Base-by-base conservation (phyloP, 75 land plant species). In the Cryptomeria japonica region DNA sequence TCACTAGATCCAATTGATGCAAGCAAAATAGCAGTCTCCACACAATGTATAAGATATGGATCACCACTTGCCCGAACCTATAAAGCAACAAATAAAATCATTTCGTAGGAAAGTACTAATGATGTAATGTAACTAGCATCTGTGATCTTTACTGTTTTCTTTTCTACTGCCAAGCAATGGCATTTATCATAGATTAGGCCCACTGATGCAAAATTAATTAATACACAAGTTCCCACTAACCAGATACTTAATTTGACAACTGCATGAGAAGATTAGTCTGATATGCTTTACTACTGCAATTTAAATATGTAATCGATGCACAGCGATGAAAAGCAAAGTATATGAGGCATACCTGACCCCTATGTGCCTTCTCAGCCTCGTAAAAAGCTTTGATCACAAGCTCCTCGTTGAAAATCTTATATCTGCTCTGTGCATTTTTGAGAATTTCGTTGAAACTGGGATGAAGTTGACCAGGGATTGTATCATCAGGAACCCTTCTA, bases 61-160 rank as follows among this genome's bases (percentile, higher is more conserved):
- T 97, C 96, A 3, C 99, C 99, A 89, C 94, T 97, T 3, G 94
- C 96, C 80, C 99, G 92, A 91, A 93, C 91, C 99, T 98, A 90
- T 64, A 64, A 51, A 86, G 87, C 42, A 87, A 76, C 86, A 84
- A 47, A 42, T 49, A 88, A 19, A 83, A 70, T 84, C 53, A 47
- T 55, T n/a, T 42, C 14, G 37, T 58, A 76, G 42, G 53, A 18
- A 10, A 89, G 36, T 15, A 13, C 10, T 34, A 82, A 61, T 34
- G 15, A 88, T 47, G 89, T 47, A 85, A 84, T 68, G 34, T 10
- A 49, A 49, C 86, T 16, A 46, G 70, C 77, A 28, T 70, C 25
- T 70, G 8, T 31, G 32, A n/a, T n/a, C 51, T 47, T 47, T 28
- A n/a, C 2, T n/a, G 0, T 72, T 32, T 72, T n/a, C 32, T n/a